These are phyloP conservation scores for Juglanconis juglandina DNA, from an alignment of 2,329 filamentous ascomycete species.

Conservation along the genomic window DNA sequence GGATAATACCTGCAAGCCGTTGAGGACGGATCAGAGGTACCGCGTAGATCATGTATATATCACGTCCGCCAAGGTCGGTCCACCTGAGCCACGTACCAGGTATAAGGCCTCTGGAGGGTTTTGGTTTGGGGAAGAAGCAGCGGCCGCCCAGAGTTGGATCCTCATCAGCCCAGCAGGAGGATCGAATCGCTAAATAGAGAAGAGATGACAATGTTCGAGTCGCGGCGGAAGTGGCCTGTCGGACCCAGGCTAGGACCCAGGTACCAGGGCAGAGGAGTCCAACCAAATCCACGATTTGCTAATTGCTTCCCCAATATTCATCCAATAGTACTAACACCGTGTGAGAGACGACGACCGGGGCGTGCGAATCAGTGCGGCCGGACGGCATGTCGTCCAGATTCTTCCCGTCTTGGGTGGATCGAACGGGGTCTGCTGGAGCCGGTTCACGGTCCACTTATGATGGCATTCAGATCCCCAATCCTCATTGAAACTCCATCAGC, in stretches of 20 bases:
- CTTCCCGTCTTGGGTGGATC: conserved; percentile 13
- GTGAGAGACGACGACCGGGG: conserved; percentile 10
- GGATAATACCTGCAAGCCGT: conserved; percentile 12
- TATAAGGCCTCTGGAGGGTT: background rate
- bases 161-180: conserved; percentile 5
- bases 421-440: conserved; percentile 6
- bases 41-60: conserved; percentile 7
- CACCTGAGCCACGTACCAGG: background rate
- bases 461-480: conserved; percentile 14
- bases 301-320: conserved; percentile 14
- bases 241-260: background rate
- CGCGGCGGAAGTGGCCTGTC: conserved; percentile 1
- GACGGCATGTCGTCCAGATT: conserved; percentile 14
- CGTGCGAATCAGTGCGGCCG: conserved; percentile 14
- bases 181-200: background rate
- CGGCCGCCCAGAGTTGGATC: conserved; percentile 3
- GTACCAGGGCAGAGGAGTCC: conserved; percentile 2
- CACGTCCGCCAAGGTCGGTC: conserved; percentile 3
- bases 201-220: conserved; percentile 2
- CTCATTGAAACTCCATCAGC: conserved; percentile 11
- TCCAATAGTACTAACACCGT: conserved; percentile 15
- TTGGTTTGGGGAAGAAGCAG: background rate
- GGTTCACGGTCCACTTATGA: conserved; percentile 16
- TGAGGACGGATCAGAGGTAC: conserved; percentile 6
- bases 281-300: conserved; percentile 8